Evolutionary conservation across 805 yeast genomes (phyloP).

Genomic region (Phaffomyces opuntiae): DNA sequence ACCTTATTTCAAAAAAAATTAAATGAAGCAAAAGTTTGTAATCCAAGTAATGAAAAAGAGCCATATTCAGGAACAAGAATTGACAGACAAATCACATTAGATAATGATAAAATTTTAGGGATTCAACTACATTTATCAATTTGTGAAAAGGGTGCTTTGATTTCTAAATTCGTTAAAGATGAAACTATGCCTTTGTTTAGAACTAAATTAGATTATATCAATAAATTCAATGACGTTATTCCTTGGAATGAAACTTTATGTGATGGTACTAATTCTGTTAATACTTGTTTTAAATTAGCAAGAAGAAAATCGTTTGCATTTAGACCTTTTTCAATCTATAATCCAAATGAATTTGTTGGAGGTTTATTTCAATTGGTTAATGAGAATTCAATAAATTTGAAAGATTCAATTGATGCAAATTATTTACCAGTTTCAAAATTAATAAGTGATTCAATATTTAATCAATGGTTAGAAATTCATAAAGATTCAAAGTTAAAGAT

Average conservation of each 20-base stretch:
- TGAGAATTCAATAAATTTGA: constrained; percentile 11
- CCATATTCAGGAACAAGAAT: constrained; percentile 13
- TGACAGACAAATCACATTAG: constrained; percentile 9
- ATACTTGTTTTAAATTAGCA: constrained; percentile 39
- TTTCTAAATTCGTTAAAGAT: constrained; percentile 4
- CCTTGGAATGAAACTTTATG: constrained; percentile 15
- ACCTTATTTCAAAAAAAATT: background rate
- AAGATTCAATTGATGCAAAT: constrained; percentile 5
- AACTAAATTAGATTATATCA: background rate
- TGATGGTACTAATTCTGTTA: background rate
- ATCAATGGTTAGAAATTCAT: constrained; percentile 13
- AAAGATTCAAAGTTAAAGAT: constrained; percentile 3
- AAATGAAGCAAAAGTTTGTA: constrained; percentile 8
- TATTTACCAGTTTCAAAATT: constrained; percentile 10
- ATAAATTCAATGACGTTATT: constrained; percentile 1
- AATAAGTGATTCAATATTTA: constrained; percentile 8
- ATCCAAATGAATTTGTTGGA: constrained; percentile 44
- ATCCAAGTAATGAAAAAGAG: constrained; percentile 4
- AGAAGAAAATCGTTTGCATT: constrained; percentile 38
- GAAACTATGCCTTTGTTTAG: background rate
- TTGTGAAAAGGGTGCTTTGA: constrained; percentile 10
- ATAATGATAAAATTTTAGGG: background rate
- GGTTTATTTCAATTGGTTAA: constrained; percentile 37
- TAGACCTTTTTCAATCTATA: constrained; percentile 32
- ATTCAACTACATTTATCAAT: constrained; percentile 9